These are phyloP conservation scores for Wickerhamiella infanticola DNA, from an alignment of 1,139 yeast genomes.

Conservation along the genomic window DNA sequence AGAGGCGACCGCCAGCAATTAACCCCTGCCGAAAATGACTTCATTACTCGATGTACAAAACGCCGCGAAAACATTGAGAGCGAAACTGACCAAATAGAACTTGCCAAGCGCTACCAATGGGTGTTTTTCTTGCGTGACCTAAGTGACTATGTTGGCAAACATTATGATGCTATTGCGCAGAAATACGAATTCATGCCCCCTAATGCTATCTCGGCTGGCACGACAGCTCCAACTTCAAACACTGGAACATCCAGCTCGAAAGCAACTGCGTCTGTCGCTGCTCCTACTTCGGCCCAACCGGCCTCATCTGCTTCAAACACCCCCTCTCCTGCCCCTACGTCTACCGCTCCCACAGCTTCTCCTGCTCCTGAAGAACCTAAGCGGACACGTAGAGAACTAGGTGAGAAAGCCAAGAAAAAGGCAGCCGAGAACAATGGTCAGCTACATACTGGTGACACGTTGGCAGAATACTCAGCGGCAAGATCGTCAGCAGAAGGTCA, in stretches of 20 bases:
- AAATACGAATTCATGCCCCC: background rate
- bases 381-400: slow-evolving; percentile 5
- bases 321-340: background rate
- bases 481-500: slow-evolving; percentile 14
- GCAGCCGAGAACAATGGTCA: slow-evolving; percentile 5
- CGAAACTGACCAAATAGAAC: slow-evolving; percentile 31
- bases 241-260: background rate
- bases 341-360: background rate
- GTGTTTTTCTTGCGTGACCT: slow-evolving; percentile 54
- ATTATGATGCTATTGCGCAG: slow-evolving; percentile 24
- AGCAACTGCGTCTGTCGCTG: background rate
- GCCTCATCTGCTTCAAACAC: background rate
- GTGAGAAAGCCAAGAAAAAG: slow-evolving; percentile 6
- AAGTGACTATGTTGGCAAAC: slow-evolving; percentile 61
- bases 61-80: slow-evolving; percentile 47
- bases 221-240: background rate
- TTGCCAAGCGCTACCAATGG: slow-evolving; percentile 59
- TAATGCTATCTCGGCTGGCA: background rate
- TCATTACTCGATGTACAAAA: slow-evolving; percentile 50
- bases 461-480: slow-evolving; percentile 18
- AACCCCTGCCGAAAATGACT: slow-evolving; percentile 62
- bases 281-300: background rate
- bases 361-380: background rate
- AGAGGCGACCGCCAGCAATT: slow-evolving; percentile 11
- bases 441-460: slow-evolving; percentile 10